Percentiles rank a stretch among this genome's conserved stretches.
Conservation (phyloP, 2,329 filamentous ascomycete genomes). For the Niveomyces coronatus region DNA sequence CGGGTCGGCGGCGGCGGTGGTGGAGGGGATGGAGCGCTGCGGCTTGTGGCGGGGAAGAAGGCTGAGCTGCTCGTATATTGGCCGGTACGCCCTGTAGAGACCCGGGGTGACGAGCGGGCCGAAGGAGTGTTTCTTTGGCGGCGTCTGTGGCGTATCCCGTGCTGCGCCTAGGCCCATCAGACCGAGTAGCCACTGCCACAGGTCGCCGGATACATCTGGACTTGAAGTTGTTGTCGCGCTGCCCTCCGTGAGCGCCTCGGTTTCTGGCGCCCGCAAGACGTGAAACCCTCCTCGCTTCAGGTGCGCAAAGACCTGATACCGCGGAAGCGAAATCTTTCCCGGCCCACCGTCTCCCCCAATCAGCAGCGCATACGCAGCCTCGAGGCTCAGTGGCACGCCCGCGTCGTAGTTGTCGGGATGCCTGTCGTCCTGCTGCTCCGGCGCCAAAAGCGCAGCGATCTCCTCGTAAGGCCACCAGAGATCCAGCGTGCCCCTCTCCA, state of each 20-base stretch:
- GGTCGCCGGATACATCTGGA: constrained; percentile 13
- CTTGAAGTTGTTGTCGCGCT: constrained; percentile 14
- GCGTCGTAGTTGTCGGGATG: constrained; percentile 39
- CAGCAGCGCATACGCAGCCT: constrained; percentile 80
- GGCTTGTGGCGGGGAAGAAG: constrained; percentile 64
- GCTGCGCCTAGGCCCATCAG: constrained; percentile 24
- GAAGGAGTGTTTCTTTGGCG: constrained; percentile 21
- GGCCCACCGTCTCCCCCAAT: constrained; percentile 57
- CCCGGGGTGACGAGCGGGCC: constrained; percentile 53
- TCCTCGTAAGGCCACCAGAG: constrained; percentile 64
- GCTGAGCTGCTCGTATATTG: constrained; percentile 67
- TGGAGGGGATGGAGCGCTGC: constrained; percentile 17
- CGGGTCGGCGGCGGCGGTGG: constrained; percentile 11
- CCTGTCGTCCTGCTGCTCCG: constrained; percentile 13
- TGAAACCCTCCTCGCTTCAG: constrained; percentile 76
- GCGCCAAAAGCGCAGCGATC: constrained; percentile 36
- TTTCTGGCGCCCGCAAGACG: constrained; percentile 55
- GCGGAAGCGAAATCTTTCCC: constrained; percentile 58
- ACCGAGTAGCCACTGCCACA: constrained; percentile 46
- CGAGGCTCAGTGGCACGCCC: constrained; percentile 77
- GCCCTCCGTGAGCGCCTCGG: background rate
- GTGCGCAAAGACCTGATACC: constrained; percentile 80
- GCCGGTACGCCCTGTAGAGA: constrained; percentile 54
- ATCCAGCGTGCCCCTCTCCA: constrained; percentile 81
- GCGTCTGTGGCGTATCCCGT: constrained; percentile 14